Conservation (phyloP, 176 grass and related monocot genomes). For the Leersia perrieri region DNA sequence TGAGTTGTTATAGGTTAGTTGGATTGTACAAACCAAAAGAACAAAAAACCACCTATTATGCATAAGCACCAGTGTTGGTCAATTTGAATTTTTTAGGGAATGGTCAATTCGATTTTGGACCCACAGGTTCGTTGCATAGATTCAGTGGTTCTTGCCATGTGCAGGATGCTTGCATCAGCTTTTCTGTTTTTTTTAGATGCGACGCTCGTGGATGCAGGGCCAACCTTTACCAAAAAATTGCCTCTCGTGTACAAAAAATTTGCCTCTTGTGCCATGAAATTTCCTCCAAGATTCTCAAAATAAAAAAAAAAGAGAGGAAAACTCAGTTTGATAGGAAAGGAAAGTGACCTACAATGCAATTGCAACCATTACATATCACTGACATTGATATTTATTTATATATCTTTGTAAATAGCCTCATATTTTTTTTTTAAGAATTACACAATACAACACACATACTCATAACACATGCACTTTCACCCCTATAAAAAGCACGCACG, state of each 20-base stretch:
- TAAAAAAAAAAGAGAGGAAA: not conserved
- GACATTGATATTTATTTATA: not conserved
- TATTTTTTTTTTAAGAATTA: not conserved
- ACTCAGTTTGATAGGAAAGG: not conserved
- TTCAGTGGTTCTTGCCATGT: not conserved
- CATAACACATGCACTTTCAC: too few relatives aligned
- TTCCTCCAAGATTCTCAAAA: not conserved
- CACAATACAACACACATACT: too few relatives aligned
- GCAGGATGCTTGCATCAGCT: not conserved
- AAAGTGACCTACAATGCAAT: slow-evolving; percentile 2
- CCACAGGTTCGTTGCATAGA: not conserved
- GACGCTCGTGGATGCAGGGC: not conserved
- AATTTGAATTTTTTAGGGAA: not conserved
- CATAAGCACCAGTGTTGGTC: not conserved
- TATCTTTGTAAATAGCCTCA: not conserved
- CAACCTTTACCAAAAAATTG: not conserved
- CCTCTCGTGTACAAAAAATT: not conserved
- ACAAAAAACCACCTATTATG: not conserved
- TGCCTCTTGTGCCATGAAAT: not conserved
- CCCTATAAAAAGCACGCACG: too few relatives aligned
- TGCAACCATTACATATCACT: not conserved
- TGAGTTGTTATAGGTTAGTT: not conserved
- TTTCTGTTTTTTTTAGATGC: not conserved
- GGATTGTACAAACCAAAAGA: not conserved
- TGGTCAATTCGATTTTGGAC: not conserved